These are phyloP conservation scores for Pythium phragmitis DNA, from an alignment of 352 stramenopile species.

Conservation along the genomic window DNA sequence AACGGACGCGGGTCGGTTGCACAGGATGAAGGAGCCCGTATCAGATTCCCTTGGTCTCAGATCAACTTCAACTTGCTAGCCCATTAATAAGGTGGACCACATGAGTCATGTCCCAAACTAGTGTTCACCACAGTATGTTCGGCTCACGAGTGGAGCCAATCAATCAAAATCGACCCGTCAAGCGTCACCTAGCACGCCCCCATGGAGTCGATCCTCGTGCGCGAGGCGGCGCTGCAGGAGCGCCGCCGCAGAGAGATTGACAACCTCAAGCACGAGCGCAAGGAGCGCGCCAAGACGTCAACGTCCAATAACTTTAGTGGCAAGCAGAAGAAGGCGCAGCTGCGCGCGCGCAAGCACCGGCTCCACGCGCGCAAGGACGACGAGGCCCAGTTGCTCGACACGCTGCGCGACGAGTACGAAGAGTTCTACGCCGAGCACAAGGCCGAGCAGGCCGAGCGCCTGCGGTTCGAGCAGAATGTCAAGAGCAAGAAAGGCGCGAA, in stretches of 20 bases:
- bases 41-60: background rate
- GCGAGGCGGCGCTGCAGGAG: constrained; percentile 67
- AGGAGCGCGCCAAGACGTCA: constrained; percentile 64
- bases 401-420: constrained; percentile 42
- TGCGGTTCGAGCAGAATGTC: constrained; percentile 4
- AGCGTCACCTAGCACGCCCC: background rate
- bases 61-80: constrained; percentile 1
- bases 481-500: constrained; percentile 23
- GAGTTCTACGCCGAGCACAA: constrained; percentile 55
- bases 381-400: constrained; percentile 40
- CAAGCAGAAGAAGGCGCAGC: constrained; percentile 87
- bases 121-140: constrained; percentile 13
- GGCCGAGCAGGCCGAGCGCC: constrained; percentile 17
- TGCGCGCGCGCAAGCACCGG: constrained; percentile 80
- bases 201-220: constrained; percentile 49
- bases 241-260: constrained; percentile 74
- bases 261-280: constrained; percentile 76
- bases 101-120: background rate
- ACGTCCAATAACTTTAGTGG: constrained; percentile 68
- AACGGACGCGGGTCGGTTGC: constrained; percentile 35
- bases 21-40: background rate
- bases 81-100: background rate
- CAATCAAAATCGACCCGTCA: constrained; percentile 16
- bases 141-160: constrained; percentile 8
- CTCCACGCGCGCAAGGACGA: constrained; percentile 64